Percentiles rank a stretch among this genome's conserved stretches.
phyloP scores from a whole-genome alignment of 1,139 yeast species.

The Taphrina flavorubra region DNA sequence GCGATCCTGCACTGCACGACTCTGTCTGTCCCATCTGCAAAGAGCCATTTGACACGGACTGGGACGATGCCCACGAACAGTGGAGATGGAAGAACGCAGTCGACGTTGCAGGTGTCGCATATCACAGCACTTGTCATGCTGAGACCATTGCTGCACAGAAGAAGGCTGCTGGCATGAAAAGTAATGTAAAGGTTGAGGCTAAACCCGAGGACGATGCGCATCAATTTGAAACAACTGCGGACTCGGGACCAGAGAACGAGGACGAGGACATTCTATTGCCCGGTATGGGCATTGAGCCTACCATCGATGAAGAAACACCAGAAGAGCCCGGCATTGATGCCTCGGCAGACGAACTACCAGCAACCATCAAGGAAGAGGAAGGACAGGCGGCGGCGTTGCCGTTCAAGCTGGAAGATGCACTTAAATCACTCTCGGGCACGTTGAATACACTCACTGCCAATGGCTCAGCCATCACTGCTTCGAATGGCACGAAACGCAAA shows the following conservation, averaged over 20 bases:
- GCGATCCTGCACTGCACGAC: conserved; percentile 68
- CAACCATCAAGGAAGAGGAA: background rate
- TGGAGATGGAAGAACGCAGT: conserved; percentile 94
- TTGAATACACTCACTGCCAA: background rate
- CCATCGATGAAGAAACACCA: conserved; percentile 1
- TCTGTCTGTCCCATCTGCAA: conserved; percentile 85
- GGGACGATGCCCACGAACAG: conserved; percentile 88
- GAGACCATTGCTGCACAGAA: conserved; percentile 59
- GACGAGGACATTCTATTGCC: conserved; percentile 13
- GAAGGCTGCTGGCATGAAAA: background rate
- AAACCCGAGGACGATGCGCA: background rate
- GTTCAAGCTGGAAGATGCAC: conserved; percentile 16
- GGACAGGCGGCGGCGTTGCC: background rate
- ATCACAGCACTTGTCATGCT: conserved; percentile 80
- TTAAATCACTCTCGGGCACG: conserved; percentile 21
- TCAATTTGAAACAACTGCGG: background rate
- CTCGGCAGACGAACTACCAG: background rate
- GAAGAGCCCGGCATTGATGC: conserved; percentile 3
- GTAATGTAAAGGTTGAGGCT: background rate
- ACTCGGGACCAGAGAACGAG: background rate
- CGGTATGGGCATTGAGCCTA: background rate
- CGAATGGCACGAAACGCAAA: conserved; percentile 26
- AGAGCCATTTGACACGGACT: conserved; percentile 76
- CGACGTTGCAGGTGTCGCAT: conserved; percentile 69
- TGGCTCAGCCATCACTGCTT: background rate